Evolutionary conservation across 2,329 filamentous ascomycete genomes (phyloP).

Genomic region (Beauveria scarabaeidicola): DNA sequence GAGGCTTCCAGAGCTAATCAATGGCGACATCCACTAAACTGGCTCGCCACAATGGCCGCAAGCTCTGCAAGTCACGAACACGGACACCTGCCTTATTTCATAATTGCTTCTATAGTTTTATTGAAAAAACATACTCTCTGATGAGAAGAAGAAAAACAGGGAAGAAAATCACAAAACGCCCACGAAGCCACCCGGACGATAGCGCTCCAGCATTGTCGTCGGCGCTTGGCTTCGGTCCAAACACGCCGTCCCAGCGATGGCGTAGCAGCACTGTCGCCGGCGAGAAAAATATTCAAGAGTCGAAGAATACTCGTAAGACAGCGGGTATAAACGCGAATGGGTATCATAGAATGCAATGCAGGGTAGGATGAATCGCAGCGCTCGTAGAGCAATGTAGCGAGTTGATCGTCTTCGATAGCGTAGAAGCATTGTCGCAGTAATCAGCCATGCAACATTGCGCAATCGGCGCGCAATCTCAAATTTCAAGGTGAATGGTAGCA

Average conservation of each 20-base stretch:
- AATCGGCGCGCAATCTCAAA: not conserved
- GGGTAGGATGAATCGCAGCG: slow-evolving; percentile 12
- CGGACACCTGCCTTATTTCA: not conserved
- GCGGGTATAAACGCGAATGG: slow-evolving; percentile 37
- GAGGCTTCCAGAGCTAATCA: no score
- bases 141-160: not conserved
- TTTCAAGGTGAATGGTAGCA: slow-evolving; percentile 19
- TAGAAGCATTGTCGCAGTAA: slow-evolving; percentile 42
- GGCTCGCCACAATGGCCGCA: not conserved
- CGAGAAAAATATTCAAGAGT: slow-evolving; percentile 26
- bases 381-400: not conserved
- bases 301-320: slow-evolving; percentile 30
- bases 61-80: not conserved
- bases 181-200: slow-evolving; percentile 41
- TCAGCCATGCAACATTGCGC: not conserved
- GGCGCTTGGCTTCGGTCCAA: slow-evolving; percentile 35
- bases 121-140: not conserved
- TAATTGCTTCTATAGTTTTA: not conserved
- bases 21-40: not conserved
- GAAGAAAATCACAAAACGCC: slow-evolving; percentile 27
- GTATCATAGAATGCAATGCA: slow-evolving; percentile 29
- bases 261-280: slow-evolving; percentile 48
- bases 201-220: slow-evolving; percentile 48
- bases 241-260: slow-evolving; percentile 48
- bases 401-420: slow-evolving; percentile 34